Evolutionary conservation across 805 yeast genomes (phyloP).

Genomic region (Metschnikowia rubicola): DNA sequence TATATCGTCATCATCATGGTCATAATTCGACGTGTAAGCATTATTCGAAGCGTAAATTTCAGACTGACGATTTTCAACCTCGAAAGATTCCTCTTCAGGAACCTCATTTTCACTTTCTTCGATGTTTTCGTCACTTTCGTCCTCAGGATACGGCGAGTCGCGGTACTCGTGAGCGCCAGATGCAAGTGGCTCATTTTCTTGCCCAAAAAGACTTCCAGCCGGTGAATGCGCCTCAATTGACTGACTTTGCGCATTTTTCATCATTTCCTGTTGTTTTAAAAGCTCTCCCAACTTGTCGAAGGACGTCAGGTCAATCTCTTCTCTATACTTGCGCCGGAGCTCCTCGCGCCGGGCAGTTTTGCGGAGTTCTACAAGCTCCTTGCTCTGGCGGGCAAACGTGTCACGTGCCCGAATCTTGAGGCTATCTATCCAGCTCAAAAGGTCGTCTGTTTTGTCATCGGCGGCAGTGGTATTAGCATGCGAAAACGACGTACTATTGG

Average conservation of each 20-base stretch:
- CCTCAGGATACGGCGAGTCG: constrained; percentile 7
- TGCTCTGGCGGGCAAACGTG: constrained; percentile 11
- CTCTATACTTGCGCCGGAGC: constrained; percentile 19
- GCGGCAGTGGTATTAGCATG: constrained; percentile 3
- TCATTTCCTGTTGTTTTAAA: neutral
- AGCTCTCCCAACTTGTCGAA: constrained; percentile 22
- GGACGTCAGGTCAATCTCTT: constrained; percentile 26
- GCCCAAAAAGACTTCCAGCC: too few species aligned
- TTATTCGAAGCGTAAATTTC: neutral
- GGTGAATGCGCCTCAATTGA: too few species aligned
- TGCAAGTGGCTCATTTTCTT: too few species aligned
- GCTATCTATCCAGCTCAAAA: constrained; percentile 17
- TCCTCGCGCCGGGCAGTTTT: constrained; percentile 14
- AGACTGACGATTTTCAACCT: neutral
- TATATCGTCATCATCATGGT: constrained; percentile 11
- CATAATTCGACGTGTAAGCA: neutral
- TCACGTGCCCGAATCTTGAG: constrained; percentile 13
- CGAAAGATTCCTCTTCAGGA: neutral
- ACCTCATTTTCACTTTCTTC: neutral
- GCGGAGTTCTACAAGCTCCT: constrained; percentile 12
- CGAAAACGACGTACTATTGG: constrained; percentile 1
- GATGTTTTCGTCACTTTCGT: neutral
- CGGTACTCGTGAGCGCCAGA: neutral
- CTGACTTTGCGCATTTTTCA: too few species aligned
- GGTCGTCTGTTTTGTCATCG: constrained; percentile 8